Conservation (phyloP, 73 alveolate species). For the Stentor roeselii region DNA sequence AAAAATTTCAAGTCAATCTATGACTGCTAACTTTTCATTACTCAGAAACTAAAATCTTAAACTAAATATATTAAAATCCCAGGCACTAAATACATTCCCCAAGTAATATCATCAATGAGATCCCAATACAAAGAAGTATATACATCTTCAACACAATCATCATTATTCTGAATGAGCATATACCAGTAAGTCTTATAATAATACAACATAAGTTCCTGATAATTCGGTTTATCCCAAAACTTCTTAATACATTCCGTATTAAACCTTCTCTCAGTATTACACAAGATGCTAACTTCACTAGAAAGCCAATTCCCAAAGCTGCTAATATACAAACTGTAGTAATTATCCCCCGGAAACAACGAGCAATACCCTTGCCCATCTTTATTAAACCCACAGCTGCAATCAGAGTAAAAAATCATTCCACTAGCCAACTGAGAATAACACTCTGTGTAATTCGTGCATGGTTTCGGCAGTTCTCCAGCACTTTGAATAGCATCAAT, state of each 20-base stretch:
- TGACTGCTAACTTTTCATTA: too few species aligned
- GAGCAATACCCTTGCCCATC: slow-evolving; percentile 4
- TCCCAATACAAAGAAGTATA: slow-evolving; percentile 13
- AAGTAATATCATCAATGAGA: background rate
- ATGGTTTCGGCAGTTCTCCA: background rate
- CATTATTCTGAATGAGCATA: background rate
- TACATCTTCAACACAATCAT: slow-evolving; percentile 17
- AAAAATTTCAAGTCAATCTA: too few species aligned
- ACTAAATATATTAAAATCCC: too few species aligned
- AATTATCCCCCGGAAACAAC: background rate
- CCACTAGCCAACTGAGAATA: background rate
- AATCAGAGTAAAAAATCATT: slow-evolving; percentile 13
- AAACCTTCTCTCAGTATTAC: slow-evolving; percentile 17
- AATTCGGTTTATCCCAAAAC: slow-evolving; percentile 28
- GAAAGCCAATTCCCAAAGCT: slow-evolving; percentile 1
- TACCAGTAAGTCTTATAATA: slow-evolving; percentile 1
- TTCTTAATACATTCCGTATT: background rate
- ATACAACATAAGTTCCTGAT: background rate
- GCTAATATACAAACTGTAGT: background rate
- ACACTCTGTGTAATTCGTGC: background rate
- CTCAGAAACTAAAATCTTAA: too few species aligned
- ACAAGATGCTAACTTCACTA: background rate
- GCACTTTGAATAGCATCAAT: background rate
- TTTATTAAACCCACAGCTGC: background rate
- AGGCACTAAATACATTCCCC: too few species aligned